Evolutionary conservation across 106 monocot species (phyloP), one percentile per base, ranked within the genome.

Genomic region (Alisma plantagoaquatica): DNA sequence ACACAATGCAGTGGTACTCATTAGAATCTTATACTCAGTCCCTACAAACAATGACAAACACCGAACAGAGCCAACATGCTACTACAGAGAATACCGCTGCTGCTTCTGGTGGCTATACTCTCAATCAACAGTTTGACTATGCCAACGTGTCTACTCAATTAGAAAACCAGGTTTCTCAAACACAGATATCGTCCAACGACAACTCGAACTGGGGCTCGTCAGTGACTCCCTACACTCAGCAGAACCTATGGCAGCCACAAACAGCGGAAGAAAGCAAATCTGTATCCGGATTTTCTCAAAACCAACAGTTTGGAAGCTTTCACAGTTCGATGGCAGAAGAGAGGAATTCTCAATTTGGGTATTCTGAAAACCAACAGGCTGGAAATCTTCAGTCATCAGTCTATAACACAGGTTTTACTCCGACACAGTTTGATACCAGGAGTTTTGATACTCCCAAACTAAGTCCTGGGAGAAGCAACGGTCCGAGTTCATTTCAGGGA

Each of bases 1-100:
- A 75, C 64, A 86, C 77, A 1, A 69, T 79, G 45, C 67, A 79
- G 43, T 99, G 98, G 98, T 66, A 77, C 33, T 57, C 79, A 15
- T 71, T 99, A 22, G 98, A 86, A 43, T 86, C 82, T 12, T 99
- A 99, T 41, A 57, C 33, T 31, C 85, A 73, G 54, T n/a, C 62
- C 30, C 10, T 55, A 43, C 61, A 62, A 46, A 24, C 54, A 56
- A 41, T 41, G 28, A 49, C 72, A 19, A 53, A 21, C 47, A 38
- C 51, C 28, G 41, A 9, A 49, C 60, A 73, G 23, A 65, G 56
- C 41, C n/a, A n/a, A n/a, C n/a, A n/a, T n/a, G n/a, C n/a, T n/a
- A n/a, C n/a, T n/a, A n/a, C n/a, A n/a, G n/a, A n/a, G n/a, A n/a
- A n/a, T n/a, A n/a, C n/a, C n/a, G n/a, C 29, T 67, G 16, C 43